Evolutionary conservation across 805 yeast genomes (phyloP).

Genomic region (baker's yeast (Saccharomyces cerevisiae)): DNA sequence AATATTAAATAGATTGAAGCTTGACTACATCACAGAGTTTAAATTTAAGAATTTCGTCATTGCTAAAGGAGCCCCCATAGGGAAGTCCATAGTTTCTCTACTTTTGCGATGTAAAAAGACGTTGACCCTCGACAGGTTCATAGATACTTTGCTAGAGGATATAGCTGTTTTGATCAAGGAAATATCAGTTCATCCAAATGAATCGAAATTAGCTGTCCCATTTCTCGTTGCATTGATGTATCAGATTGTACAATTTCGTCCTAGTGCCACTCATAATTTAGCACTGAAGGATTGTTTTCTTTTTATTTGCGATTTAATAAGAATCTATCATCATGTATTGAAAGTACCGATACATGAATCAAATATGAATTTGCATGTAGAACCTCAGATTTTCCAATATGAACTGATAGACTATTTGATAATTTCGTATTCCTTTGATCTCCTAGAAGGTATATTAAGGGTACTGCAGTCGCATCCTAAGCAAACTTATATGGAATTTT

Average conservation of each 20-base stretch:
- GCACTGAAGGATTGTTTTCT: conserved; percentile 30
- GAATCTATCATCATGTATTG: conserved; percentile 19
- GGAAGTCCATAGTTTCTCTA: conserved; percentile 15
- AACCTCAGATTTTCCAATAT: conserved; percentile 35
- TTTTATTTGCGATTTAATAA: conserved; percentile 23
- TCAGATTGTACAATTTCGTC: conserved; percentile 48
- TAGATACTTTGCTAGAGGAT: conserved; percentile 19
- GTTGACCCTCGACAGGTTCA: conserved; percentile 18
- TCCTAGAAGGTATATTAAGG: conserved; percentile 40
- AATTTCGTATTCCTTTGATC: conserved; percentile 45
- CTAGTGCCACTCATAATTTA: conserved; percentile 45
- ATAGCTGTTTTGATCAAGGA: conserved; percentile 24
- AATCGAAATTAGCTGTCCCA: conserved; percentile 38
- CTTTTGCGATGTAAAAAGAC: conserved; percentile 13
- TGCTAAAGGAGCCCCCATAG: conserved; percentile 18
- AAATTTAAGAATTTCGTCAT: conserved; percentile 11
- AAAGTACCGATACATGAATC: conserved; percentile 19
- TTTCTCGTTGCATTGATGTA: conserved; percentile 51
- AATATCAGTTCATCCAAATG: conserved; percentile 18
- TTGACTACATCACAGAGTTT: conserved; percentile 13
- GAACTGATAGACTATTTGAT: conserved; percentile 44
- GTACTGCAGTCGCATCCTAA: conserved; percentile 16
- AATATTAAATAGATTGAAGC: conserved; percentile 16
- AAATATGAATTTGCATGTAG: conserved; percentile 17
- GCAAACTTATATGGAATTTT: conserved; percentile 12